Percentiles rank a stretch among this genome's conserved stretches.
phyloP scores from a whole-genome alignment of 2,329 filamentous ascomycete genomes.

The Colletotrichum acutatum region DNA sequence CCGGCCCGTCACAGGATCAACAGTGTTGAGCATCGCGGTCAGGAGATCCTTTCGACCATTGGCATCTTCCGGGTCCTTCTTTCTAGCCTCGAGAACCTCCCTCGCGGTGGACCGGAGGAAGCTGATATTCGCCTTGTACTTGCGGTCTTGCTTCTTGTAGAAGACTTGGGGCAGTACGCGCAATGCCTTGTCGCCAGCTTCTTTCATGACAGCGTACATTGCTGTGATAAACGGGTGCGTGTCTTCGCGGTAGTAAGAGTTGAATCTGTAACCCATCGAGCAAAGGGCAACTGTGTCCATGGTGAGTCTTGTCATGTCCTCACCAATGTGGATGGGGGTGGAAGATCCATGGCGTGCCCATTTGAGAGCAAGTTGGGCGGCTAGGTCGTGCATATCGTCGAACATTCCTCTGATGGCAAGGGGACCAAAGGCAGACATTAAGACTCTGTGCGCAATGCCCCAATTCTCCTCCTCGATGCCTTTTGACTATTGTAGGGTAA shows the following conservation, averaged over 20 bases:
- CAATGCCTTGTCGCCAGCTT: slow-evolving; percentile 61
- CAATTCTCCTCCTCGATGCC: slow-evolving; percentile 35
- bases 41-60: slow-evolving; percentile 67
- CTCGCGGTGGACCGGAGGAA: slow-evolving; percentile 61
- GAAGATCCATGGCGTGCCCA: slow-evolving; percentile 57
- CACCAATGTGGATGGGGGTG: slow-evolving; percentile 62
- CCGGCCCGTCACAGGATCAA: slow-evolving; percentile 72
- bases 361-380: slow-evolving; percentile 63
- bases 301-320: slow-evolving; percentile 72
- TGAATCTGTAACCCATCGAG: slow-evolving; percentile 69
- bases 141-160: slow-evolving; percentile 53
- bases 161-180: slow-evolving; percentile 59
- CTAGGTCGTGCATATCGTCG: slow-evolving; percentile 62
- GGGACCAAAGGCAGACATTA: slow-evolving; percentile 78
- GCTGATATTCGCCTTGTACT: slow-evolving; percentile 62
- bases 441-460: slow-evolving; percentile 69
- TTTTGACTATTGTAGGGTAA: background rate
- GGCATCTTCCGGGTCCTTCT: slow-evolving; percentile 61
- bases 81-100: slow-evolving; percentile 71
- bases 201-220: slow-evolving; percentile 69
- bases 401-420: slow-evolving; percentile 72
- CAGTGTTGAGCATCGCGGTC: slow-evolving; percentile 73
- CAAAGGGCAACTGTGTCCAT: slow-evolving; percentile 72
- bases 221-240: slow-evolving; percentile 54
- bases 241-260: slow-evolving; percentile 66